A percentile compares a stretch with the other conserved stretches of the same genome.
phyloP scores from a whole-genome alignment of 352 stramenopile species.

The Phytophthora fragariae region DNA sequence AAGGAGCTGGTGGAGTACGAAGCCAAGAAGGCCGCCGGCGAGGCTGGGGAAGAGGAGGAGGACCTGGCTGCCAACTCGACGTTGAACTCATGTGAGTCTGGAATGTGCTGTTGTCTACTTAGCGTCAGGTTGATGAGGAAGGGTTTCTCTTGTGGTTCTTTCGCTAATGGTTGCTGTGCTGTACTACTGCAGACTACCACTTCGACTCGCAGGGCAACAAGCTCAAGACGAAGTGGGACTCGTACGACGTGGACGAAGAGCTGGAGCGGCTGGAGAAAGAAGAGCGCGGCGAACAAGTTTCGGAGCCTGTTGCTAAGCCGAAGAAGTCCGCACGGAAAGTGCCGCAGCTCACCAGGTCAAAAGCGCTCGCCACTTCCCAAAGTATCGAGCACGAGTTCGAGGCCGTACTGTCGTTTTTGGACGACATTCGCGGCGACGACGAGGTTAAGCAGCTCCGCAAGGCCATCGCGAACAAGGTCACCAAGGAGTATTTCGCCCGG shows the following conservation, averaged over 20 bases:
- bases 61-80: conserved; percentile 42
- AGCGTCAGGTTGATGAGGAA: neutral
- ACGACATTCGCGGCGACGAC: conserved; percentile 73
- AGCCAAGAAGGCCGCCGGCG: conserved; percentile 31
- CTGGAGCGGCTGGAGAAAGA: conserved; percentile 70
- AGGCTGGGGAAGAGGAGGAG: conserved; percentile 19
- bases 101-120: neutral
- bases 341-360: conserved; percentile 46
- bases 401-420: conserved; percentile 77
- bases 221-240: conserved; percentile 89
- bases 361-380: conserved; percentile 49
- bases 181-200: conserved; percentile 69
- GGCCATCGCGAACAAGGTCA: conserved; percentile 69
- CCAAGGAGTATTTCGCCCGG: conserved; percentile 67
- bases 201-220: conserved; percentile 89
- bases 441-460: conserved; percentile 78
- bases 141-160: neutral
- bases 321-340: conserved; percentile 13
- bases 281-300: conserved; percentile 36
- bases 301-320: neutral
- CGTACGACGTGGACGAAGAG: conserved; percentile 82
- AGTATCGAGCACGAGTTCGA: conserved; percentile 84
- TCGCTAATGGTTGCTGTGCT: conserved; percentile 8
- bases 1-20: conserved; percentile 67
- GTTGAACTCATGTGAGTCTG: conserved; percentile 73